Percentiles rank a stretch among this genome's conserved stretches.
Evolutionary conservation across 1,139 yeast genomes (phyloP).

Genomic region (Nakaseomyces glabratus): DNA sequence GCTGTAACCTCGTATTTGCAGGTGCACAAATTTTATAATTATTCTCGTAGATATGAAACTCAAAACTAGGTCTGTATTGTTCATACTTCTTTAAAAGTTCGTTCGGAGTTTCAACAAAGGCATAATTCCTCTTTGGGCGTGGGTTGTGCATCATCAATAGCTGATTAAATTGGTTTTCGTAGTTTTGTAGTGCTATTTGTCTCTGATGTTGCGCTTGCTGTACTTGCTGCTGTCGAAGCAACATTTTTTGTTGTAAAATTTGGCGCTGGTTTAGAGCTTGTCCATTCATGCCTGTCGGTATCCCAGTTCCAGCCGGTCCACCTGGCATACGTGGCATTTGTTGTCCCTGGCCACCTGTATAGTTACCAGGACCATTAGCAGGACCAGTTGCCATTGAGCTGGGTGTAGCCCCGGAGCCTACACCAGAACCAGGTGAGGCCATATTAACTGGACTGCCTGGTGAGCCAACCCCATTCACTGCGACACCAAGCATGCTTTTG

Average conservation of each 20-base stretch:
- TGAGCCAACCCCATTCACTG: constrained; percentile 16
- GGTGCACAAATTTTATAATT: constrained; percentile 52
- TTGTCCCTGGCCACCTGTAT: neutral
- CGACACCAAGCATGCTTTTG: constrained; percentile 17
- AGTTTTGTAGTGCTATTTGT: constrained; percentile 38
- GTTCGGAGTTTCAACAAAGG: constrained; percentile 63
- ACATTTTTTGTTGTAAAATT: constrained; percentile 23
- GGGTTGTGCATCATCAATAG: constrained; percentile 26
- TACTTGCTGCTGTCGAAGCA: constrained; percentile 33
- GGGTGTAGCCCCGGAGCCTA: neutral
- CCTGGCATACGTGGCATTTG: neutral
- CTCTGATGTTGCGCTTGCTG: constrained; percentile 34
- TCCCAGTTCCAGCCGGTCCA: neutral
- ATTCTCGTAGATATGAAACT: constrained; percentile 81
- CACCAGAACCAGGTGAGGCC: constrained; percentile 5
- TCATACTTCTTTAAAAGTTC: constrained; percentile 72
- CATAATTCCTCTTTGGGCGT: constrained; percentile 40
- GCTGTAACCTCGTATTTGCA: constrained; percentile 33
- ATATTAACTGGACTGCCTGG: constrained; percentile 13
- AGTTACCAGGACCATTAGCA: too few species aligned
- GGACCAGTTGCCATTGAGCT: neutral
- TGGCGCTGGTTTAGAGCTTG: constrained; percentile 7
- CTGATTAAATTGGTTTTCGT: constrained; percentile 37
- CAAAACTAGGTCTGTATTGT: constrained; percentile 71
- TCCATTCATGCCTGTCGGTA: constrained; percentile 6